These are phyloP conservation scores for Halophytophthora polymorphica DNA, from an alignment of 352 stramenopile species.

Conservation along the genomic window DNA sequence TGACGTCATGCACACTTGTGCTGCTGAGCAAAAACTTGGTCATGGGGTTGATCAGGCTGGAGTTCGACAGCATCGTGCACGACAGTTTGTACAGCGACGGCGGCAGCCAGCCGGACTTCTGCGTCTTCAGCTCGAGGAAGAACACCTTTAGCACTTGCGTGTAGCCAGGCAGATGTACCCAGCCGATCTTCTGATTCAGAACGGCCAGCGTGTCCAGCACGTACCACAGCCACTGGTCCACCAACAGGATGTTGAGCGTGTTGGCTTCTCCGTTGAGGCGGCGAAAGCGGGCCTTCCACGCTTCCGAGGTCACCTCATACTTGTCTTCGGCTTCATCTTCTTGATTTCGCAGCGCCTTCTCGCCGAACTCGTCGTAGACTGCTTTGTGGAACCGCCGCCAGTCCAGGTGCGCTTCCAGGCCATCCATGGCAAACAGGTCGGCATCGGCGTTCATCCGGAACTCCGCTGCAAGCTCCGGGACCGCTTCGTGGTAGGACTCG, in stretches of 20 bases:
- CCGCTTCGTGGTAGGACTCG: constrained; percentile 77
- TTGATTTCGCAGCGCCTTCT: constrained; percentile 83
- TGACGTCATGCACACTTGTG: constrained; percentile 86
- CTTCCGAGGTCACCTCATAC: constrained; percentile 83
- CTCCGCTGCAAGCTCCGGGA: constrained; percentile 72
- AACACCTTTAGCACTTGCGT: constrained; percentile 88
- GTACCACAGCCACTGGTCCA: constrained; percentile 90
- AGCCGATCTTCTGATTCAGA: constrained; percentile 88
- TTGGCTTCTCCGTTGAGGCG: constrained; percentile 79
- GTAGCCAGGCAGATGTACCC: constrained; percentile 82
- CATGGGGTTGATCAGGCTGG: constrained; percentile 88
- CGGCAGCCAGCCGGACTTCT: constrained; percentile 85
- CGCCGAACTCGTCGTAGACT: constrained; percentile 82
- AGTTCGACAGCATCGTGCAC: constrained; percentile 88
- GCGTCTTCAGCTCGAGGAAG: constrained; percentile 86
- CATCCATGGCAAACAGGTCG: constrained; percentile 87
- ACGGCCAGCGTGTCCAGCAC: constrained; percentile 87
- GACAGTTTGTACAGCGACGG: constrained; percentile 87
- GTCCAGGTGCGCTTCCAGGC: constrained; percentile 82
- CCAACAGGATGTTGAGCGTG: constrained; percentile 83
- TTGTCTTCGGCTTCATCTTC: constrained; percentile 89
- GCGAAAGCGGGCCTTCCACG: constrained; percentile 81
- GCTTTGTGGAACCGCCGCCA: constrained; percentile 89
- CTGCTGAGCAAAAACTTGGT: constrained; percentile 86
- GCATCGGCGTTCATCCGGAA: constrained; percentile 82